These are phyloP conservation scores for Sclerotinia sclerotiorum DNA, from an alignment of 2,329 filamentous ascomycete species.

Conservation along the genomic window DNA sequence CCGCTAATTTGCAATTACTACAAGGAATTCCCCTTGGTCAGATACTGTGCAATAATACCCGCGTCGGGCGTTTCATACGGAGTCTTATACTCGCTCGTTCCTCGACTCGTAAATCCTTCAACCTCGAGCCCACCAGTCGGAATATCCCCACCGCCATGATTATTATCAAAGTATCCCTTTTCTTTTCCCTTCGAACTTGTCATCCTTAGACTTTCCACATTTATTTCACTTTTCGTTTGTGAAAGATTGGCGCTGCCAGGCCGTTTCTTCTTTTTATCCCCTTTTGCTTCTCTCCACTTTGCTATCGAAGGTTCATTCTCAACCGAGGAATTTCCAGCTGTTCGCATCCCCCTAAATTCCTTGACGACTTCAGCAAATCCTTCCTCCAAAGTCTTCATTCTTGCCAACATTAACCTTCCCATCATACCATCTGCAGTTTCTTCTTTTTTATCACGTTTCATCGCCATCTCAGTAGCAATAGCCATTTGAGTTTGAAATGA, in stretches of 20 bases:
- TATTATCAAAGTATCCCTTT: constrained; percentile 13
- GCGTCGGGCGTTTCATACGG: constrained; percentile 1
- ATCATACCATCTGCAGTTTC: constrained; percentile 66
- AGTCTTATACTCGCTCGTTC: constrained; percentile 16
- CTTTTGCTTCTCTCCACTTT: constrained; percentile 22
- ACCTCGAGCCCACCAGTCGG: background rate
- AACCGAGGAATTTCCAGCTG: constrained; percentile 36
- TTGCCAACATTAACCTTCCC: constrained; percentile 75
- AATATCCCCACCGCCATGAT: constrained; percentile 4
- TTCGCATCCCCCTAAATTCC: constrained; percentile 55
- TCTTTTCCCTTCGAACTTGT: constrained; percentile 13
- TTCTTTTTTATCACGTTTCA: constrained; percentile 42
- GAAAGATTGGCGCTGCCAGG: constrained; percentile 13
- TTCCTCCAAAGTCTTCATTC: constrained; percentile 92
- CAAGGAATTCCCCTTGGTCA: constrained; percentile 21
- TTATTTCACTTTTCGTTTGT: constrained; percentile 29
- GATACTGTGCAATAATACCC: constrained; percentile 10
- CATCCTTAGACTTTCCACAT: constrained; percentile 20
- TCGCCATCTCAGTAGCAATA: constrained; percentile 64
- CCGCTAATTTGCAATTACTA: constrained; percentile 13
- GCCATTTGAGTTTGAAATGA: constrained; percentile 83
- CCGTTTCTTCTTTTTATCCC: constrained; percentile 24
- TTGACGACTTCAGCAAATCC: constrained; percentile 83
- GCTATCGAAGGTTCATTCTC: constrained; percentile 30
- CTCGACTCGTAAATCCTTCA: constrained; percentile 11